phyloP scores from a whole-genome alignment of 495 filamentous ascomycete genomes.

The Lasiosphaeris hirsuta region DNA sequence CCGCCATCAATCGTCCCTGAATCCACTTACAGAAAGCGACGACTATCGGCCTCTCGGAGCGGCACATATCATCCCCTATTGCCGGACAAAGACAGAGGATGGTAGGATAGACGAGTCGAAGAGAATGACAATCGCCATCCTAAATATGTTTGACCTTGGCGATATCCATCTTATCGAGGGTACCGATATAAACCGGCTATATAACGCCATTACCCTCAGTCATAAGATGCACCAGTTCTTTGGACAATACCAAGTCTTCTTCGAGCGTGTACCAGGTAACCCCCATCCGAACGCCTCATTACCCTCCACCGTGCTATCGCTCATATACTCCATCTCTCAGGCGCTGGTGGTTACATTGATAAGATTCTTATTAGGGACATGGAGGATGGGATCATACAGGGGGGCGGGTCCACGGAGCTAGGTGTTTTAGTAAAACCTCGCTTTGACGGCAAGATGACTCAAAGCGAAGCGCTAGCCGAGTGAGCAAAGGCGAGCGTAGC shows the following conservation, averaged over 20 bases:
- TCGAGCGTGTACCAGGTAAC: constrained; percentile 5
- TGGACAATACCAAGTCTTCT: constrained; percentile 18
- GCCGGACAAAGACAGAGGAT: background rate
- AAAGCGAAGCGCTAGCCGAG: too few relatives aligned
- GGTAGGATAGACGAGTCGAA: constrained; percentile 7
- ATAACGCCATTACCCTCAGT: constrained; percentile 17
- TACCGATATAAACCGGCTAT: constrained; percentile 17
- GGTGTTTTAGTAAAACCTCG: too few relatives aligned
- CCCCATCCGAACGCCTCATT: constrained; percentile 24
- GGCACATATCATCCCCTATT: too few relatives aligned
- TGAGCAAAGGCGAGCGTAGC: too few relatives aligned
- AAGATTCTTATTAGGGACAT: constrained; percentile 20
- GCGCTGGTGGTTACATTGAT: constrained; percentile 27
- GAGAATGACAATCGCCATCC: constrained; percentile 14
- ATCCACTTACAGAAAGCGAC: too few relatives aligned
- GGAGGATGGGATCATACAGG: constrained; percentile 14
- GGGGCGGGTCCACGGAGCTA: constrained; percentile 11
- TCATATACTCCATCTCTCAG: constrained; percentile 30
- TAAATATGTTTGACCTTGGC: constrained; percentile 21
- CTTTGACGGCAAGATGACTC: too few relatives aligned
- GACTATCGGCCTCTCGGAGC: too few relatives aligned
- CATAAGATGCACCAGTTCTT: constrained; percentile 7
- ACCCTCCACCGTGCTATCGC: constrained; percentile 29
- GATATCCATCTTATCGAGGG: constrained; percentile 16
- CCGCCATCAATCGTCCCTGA: too few relatives aligned